Percentiles rank a stretch among this genome's conserved stretches.
These are phyloP conservation scores for Geopyxis carbonaria DNA, from an alignment of 495 filamentous ascomycete genomes.

Conservation along the genomic window DNA sequence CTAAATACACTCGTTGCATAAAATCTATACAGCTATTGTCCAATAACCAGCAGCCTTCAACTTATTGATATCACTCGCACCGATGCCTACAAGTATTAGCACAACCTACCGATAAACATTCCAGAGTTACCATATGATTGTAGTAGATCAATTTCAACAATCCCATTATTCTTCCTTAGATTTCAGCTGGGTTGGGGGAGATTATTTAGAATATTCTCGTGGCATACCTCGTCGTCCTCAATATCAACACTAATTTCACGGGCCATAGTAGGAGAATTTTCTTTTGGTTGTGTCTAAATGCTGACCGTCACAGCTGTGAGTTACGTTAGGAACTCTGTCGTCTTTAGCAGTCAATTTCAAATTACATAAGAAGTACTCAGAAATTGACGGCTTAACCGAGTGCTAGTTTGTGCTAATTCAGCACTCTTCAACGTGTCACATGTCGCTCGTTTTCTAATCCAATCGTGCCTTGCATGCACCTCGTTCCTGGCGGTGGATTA, in stretches of 20 bases:
- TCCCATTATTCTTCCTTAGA: conserved; percentile 26
- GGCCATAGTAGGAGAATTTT: neutral
- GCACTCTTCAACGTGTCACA: too few species aligned
- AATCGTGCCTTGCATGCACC: too few species aligned
- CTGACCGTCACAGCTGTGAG: too few species aligned
- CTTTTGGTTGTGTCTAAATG: neutral
- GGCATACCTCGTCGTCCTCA: conserved; percentile 5
- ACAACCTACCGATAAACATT: conserved; percentile 1
- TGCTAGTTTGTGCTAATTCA: too few species aligned
- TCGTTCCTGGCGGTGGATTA: too few species aligned
- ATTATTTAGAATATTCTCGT: neutral
- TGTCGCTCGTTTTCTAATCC: too few species aligned
- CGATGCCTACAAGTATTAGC: conserved; percentile 38
- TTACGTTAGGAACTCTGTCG: too few species aligned
- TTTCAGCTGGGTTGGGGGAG: neutral
- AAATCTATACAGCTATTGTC: conserved; percentile 55
- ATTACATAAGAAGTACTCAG: too few species aligned
- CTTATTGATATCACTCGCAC: conserved; percentile 57
- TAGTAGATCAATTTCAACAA: conserved; percentile 58
- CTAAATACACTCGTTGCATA: too few species aligned
- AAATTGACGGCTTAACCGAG: too few species aligned
- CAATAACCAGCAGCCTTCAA: conserved; percentile 53
- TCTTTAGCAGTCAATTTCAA: too few species aligned
- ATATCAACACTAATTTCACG: conserved; percentile 6
- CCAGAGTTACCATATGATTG: conserved; percentile 46